A percentile compares a stretch with the other conserved stretches of the same genome.
phyloP scores from a whole-genome alignment of 2,329 filamentous ascomycete species.

The Herpotrichia juniperi region DNA sequence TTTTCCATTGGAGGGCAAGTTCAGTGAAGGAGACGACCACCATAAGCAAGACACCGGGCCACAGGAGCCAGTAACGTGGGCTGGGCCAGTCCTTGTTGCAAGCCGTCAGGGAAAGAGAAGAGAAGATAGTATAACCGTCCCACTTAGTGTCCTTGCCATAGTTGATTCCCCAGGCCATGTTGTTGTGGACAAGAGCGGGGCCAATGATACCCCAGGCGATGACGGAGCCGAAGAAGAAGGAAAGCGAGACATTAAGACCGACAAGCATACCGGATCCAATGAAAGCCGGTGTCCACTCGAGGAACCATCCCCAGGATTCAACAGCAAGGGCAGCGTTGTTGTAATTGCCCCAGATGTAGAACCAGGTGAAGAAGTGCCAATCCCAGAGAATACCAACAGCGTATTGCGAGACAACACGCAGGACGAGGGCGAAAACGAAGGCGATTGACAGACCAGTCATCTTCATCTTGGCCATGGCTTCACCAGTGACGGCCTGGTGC shows the following conservation, averaged over 20 bases:
- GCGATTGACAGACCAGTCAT: conserved; percentile 61
- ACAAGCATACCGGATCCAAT: conserved; percentile 66
- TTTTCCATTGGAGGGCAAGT: conserved; percentile 50
- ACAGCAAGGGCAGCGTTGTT: conserved; percentile 57
- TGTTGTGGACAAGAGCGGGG: conserved; percentile 61
- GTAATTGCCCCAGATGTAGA: conserved; percentile 62
- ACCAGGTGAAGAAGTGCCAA: conserved; percentile 61
- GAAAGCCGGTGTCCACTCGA: conserved; percentile 66
- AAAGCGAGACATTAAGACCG: conserved; percentile 63
- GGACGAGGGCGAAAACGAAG: conserved; percentile 58
- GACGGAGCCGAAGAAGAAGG: conserved; percentile 63
- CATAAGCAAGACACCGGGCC: conserved; percentile 59
- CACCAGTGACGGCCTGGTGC: conserved; percentile 62
- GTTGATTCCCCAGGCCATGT: conserved; percentile 52
- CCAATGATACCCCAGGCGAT: conserved; percentile 65
- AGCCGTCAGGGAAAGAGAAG: conserved; percentile 41
- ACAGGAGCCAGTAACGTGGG: conserved; percentile 60
- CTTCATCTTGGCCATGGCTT: conserved; percentile 60
- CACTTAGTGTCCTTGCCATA: conserved; percentile 48
- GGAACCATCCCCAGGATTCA: conserved; percentile 68
- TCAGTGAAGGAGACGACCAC: conserved; percentile 58
- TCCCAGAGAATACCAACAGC: conserved; percentile 66
- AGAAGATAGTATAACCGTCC: conserved; percentile 49
- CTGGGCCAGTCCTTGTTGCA: conserved; percentile 52
- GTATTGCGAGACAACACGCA: conserved; percentile 65